Evolutionary conservation across 2,329 filamentous ascomycete genomes (phyloP), one percentile per base, ranked within the genome.

Genomic region (Aspergillus eucalypticola): DNA sequence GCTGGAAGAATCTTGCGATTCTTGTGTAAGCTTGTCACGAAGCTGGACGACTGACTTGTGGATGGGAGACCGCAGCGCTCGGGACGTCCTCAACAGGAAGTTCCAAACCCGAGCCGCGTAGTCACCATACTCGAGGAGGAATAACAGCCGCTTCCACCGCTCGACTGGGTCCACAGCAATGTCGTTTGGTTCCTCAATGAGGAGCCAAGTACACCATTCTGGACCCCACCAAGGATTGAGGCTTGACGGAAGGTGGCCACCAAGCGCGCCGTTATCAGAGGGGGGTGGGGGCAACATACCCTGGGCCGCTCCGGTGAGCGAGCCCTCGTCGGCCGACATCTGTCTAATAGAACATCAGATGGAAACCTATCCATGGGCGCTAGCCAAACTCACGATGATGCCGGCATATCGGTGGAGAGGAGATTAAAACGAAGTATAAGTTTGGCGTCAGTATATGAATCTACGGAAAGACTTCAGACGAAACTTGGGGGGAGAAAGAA

Each of bases 11-110:
- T 52, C 48, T 15, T 23, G 10, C 8, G 35, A 52, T 23, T 58
- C 55, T 25, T 19, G 8, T 17, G 46, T 58, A 29, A 58, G 46
- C 55, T 58, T 58, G 35, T 58, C 46, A 42, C 46, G 55, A 17
- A 58, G 35, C 15, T 15, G 13, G 27, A 51, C 32, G 17, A 58
- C 54, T 38, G 5, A 23, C 7, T 8, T 39, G 25, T 7, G 8
- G 5, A 13, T 13, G 7, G 17, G 13, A 44, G 8, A 6, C 19
- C 17, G 17, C 19, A 39, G 13, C 5, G 19, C 19, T 5, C 15
- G 2, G 46, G 32, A 42, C 8, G 32, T 32, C 19, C 13, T 19
- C 29, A 21, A n/a, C 4, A 58, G 19, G 35, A 35, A 35, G 5
- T 44, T 29, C 44, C 44, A 52, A 17, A 52, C 19, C 38, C 55